Conservation (phyloP, 805 yeast genomes). For the Wickerhamiella lipophila region DNA sequence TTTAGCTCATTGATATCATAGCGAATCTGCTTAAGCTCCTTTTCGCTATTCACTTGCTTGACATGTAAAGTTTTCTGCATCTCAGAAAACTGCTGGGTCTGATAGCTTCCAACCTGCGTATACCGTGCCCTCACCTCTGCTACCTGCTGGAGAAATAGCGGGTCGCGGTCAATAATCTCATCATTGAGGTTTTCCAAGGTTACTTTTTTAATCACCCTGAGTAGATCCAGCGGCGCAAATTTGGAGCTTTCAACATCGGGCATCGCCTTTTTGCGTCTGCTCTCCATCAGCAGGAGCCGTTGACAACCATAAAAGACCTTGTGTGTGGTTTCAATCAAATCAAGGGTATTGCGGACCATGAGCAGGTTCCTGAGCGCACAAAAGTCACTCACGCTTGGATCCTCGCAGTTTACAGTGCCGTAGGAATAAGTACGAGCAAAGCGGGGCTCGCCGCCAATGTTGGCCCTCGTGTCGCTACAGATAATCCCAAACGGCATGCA, state of each 20-base stretch:
- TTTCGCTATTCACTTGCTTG: neutral
- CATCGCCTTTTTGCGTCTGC: constrained; percentile 15
- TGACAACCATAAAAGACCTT: constrained; percentile 71
- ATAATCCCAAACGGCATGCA: constrained; percentile 62
- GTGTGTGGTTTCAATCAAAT: constrained; percentile 64
- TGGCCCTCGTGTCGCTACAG: constrained; percentile 56
- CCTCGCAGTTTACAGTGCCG: constrained; percentile 83
- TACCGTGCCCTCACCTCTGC: constrained; percentile 8
- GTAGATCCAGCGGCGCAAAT: constrained; percentile 11
- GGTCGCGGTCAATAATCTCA: constrained; percentile 14
- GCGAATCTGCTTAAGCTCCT: constrained; percentile 8
- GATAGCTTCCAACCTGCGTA: constrained; percentile 1
- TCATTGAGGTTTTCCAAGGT: constrained; percentile 12
- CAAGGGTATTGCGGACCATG: constrained; percentile 73
- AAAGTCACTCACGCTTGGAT: constrained; percentile 76
- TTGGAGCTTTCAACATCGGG: neutral
- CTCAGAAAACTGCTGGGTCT: constrained; percentile 5
- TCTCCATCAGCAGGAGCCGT: constrained; percentile 32
- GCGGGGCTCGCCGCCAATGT: constrained; percentile 48
- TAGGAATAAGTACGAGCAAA: constrained; percentile 81
- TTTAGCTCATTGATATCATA: constrained; percentile 10
- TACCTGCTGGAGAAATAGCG: constrained; percentile 16
- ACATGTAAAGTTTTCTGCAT: neutral
- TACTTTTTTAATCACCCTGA: constrained; percentile 13
- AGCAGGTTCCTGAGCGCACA: constrained; percentile 65